Conservation (phyloP, 352 stramenopile genomes). For the Phytophthora sansomeana region DNA sequence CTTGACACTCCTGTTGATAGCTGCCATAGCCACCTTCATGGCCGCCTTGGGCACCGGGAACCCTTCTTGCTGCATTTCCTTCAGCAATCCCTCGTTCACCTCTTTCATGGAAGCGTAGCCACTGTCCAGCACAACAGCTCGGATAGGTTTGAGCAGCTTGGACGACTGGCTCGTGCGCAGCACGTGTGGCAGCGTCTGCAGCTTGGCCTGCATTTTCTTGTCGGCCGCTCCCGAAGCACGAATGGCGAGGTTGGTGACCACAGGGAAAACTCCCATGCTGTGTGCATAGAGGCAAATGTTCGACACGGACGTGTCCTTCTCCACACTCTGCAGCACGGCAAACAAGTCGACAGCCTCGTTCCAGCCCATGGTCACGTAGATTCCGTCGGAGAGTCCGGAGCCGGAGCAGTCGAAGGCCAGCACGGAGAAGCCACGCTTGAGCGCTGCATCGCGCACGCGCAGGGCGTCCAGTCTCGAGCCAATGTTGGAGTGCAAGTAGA, state of each 20-base stretch:
- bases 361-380: constrained; percentile 90
- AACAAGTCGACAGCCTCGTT: constrained; percentile 82
- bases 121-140: constrained; percentile 76
- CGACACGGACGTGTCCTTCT: constrained; percentile 55
- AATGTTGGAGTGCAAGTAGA: constrained; percentile 89
- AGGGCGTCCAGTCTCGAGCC: constrained; percentile 76
- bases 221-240: constrained; percentile 54
- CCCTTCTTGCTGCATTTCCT: constrained; percentile 71
- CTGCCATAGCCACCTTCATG: constrained; percentile 68
- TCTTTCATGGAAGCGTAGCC: constrained; percentile 77
- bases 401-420: constrained; percentile 86
- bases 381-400: constrained; percentile 77
- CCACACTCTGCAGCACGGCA: constrained; percentile 69
- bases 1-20: constrained; percentile 81
- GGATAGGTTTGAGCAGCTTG: constrained; percentile 68
- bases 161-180: constrained; percentile 55
- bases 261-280: constrained; percentile 85
- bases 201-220: constrained; percentile 57
- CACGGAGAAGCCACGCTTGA: constrained; percentile 80
- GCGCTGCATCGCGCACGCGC: constrained; percentile 66
- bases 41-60: constrained; percentile 76
- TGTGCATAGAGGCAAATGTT: constrained; percentile 81
- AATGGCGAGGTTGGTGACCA: constrained; percentile 78
- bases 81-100: constrained; percentile 70
- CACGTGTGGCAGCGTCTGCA: constrained; percentile 65